Evolutionary conservation across 768 basidiomycete genomes (phyloP), one percentile per base, ranked within the genome.

Genomic region (Hemileccinum rubropunctum): DNA sequence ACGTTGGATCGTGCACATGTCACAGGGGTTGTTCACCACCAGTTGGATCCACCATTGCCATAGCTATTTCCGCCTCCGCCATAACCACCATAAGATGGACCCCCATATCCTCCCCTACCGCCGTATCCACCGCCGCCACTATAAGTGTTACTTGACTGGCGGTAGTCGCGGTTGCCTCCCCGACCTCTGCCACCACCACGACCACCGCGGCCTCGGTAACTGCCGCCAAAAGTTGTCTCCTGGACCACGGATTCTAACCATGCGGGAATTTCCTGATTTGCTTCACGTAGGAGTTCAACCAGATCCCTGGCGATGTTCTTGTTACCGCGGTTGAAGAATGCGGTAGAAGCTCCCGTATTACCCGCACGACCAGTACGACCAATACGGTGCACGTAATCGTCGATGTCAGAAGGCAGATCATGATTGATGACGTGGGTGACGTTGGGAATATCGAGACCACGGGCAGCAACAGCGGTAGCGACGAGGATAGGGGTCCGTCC

Each of bases 351-450:
- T 76, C 97, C 97, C 11, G 88, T 91, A 77, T 99, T 99, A 43
- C 97, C 97, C 9, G 97, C 97, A 81, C 97, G 95, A 39, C 97
- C 97, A 13, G 94, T 95, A 77, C 94, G 89, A 77, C 93, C 93
- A 61, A 95, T 95, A 63, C 93, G 94, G 68, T 98, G 95, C 40
- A 98, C 95, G 71, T 98, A 99, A 71, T 99, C 97, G 64, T 98
- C 97, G 56, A 99, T 95, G 73, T 98, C 97, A 53, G 88, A 88
- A 12, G 97, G 97, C 6, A 99, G 78, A 68, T 98, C 97, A 71
- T 98, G 98, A 71, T 98, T 95, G 76, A 98, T 79, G 64, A 99
- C 97, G 68, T 98, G 97, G 14, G 91, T 97, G 64, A 99, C 97
- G 70, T 99, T 97, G 54, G 97, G 97, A 61, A 99, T 98, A 72